Base-by-base conservation (phyloP, 140 eudicot genomes). In the Stevia rebaudiana region DNA sequence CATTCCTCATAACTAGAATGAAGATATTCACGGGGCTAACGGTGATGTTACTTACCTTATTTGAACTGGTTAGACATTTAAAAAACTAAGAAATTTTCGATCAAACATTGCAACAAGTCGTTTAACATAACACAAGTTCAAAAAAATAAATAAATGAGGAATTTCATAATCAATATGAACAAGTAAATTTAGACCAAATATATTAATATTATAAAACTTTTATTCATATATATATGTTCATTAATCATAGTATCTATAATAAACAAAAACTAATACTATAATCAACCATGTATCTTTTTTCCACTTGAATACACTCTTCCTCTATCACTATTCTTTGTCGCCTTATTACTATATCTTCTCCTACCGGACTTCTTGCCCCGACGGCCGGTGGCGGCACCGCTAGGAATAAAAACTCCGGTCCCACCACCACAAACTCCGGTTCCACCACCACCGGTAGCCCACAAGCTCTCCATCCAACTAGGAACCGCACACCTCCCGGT, bases 391-490 rank as follows among this genome's bases (percentile, higher is more conserved):
- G 66, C 51, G 21, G 41, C 51, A 56, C 72, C 67, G 12, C 43
- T 61, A 0, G 79, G 79, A 59, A 75, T 75, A 21, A 75, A 75
- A 75, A 75, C 79, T 42, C 75, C 79, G 3, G 79, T 56, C 1
- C 75, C 53, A 6, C 70, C 75, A 18, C 75, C 75, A 22, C 71
- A 41, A 28, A 28, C 33, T 28, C 33, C 33, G 33, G 33, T 54
- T 4, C 69, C 52, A 8, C 70, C 75, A 18, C 75, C 75, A 22
- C 71, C 50, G 10, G 64, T 68, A 52, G 75, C 66, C 79, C 79
- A 75, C 70, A 75, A 68, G 5, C 44, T 61, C 41, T 75, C 79
- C 75, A 75, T 60, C 79, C 79, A 75, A n/a, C 53, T 30, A 41
- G 79, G 79, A 19, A 61, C 75, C 19, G 65, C 23, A 33, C 74